phyloP scores from a whole-genome alignment of 2,329 filamentous ascomycete genomes.

The Lasiodiplodia hormozganensis region DNA sequence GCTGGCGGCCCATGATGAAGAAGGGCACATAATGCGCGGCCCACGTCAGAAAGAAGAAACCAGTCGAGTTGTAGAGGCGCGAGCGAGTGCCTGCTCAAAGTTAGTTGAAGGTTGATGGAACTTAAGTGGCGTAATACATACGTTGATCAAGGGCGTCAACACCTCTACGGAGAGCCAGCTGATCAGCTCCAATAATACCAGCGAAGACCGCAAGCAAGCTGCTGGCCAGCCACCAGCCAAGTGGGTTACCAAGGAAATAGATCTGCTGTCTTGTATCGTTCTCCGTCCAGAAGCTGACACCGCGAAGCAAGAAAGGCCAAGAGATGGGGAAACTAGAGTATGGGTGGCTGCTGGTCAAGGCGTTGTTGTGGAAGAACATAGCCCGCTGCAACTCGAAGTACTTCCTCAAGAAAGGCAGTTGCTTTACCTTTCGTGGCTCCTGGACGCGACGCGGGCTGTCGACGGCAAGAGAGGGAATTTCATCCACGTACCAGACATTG shows the following conservation, averaged over 20 bases:
- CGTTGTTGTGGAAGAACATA: slow-evolving; percentile 99
- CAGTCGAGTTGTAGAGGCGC: slow-evolving; percentile 96
- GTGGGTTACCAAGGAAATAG: slow-evolving; percentile 95
- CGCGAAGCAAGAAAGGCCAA: slow-evolving; percentile 96
- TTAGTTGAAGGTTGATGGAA: slow-evolving; percentile 31
- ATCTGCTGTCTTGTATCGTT: slow-evolving; percentile 95
- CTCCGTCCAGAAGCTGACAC: slow-evolving; percentile 99
- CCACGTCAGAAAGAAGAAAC: slow-evolving; percentile 99
- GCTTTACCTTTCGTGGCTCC: slow-evolving; percentile 79
- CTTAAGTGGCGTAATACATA: slow-evolving; percentile 60
- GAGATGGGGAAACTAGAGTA: slow-evolving; percentile 95
- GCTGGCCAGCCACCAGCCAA: slow-evolving; percentile 97
- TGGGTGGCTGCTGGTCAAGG: slow-evolving; percentile 94
- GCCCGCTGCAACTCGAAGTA: slow-evolving; percentile 95
- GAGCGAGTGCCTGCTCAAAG: slow-evolving; percentile 75
- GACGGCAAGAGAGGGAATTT: slow-evolving; percentile 78
- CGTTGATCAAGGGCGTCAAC: slow-evolving; percentile 92
- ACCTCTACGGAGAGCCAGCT: slow-evolving; percentile 89
- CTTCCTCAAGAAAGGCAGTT: slow-evolving; percentile 86
- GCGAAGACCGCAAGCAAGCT: slow-evolving; percentile 91
- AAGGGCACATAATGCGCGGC: slow-evolving; percentile 97
- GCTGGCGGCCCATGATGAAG: slow-evolving; percentile 96
- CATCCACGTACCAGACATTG: slow-evolving; percentile 94
- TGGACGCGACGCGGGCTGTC: slow-evolving; percentile 78
- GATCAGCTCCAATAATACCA: slow-evolving; percentile 90